Base-by-base conservation (phyloP, 257 asterid genomes). In the Cordia subcordata region DNA sequence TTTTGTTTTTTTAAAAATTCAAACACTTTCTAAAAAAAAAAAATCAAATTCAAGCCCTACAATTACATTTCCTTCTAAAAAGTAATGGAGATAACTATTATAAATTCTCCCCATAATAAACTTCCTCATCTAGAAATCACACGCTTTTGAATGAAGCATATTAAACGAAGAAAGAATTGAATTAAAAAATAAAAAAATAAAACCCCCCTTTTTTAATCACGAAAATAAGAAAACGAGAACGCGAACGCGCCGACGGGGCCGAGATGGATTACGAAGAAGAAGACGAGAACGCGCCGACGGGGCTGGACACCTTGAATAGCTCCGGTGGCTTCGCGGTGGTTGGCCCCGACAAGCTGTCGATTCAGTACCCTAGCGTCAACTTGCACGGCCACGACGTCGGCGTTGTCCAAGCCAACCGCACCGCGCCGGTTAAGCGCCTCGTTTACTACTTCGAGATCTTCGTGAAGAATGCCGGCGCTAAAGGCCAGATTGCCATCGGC, bases 301-400 rank as follows among this genome's bases (percentile, higher is more conserved):
- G 73, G 68, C 74, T 93, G 6, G 94, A 93, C 72, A 83, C 97
- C n/a, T 37, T 86, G 12, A 79, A 74, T 53, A 80, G 97, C 76
- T 83, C 96, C 35, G 95, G 88, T 22, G 92, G 92, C 33, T 89
- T 83, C 72, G 72, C 94, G 10, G 72, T 86, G 35, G 85, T 93
- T 57, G 94, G 96, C 1, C 71, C 82, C 17, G 97, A 86, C 64
- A 93, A 93, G 78, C 81, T 93, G 8, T 86, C 99, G 22, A 81
- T 93, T 23, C 64, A 68, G 27, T 89, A 89, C 51, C 82, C 95
- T 5, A 80, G 3, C 58, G 84, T 65, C 23, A 62, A 83, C 68
- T 65, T 77, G 71, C 97, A 93, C 70, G 89, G 82, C 8, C 87
- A 88, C 67, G 97, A 93, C 49, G 97, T 93, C 15, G 99, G 99